Evolutionary conservation across 495 filamentous ascomycete species (phyloP).

Genomic region (Extremus antarcticus): DNA sequence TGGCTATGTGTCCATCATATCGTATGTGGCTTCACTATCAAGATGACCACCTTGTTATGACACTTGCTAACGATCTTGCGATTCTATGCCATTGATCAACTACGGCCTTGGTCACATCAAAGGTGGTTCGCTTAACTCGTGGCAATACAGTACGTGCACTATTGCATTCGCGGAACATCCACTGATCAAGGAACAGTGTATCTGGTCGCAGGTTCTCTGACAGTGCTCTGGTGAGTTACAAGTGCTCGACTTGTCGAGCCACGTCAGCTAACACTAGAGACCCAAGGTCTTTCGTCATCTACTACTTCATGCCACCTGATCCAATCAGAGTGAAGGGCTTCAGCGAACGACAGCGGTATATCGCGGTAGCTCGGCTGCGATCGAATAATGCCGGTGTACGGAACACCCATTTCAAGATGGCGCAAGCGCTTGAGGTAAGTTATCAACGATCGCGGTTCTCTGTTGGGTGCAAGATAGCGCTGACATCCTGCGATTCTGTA

Average conservation of each 20-base stretch:
- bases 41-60: no score
- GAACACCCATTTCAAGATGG: slow-evolving; percentile 20
- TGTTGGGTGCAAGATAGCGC: no score
- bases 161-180: not conserved
- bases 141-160: slow-evolving; percentile 25
- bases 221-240: slow-evolving; percentile 36
- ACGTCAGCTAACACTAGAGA: no score
- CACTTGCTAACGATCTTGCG: not conserved
- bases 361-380: slow-evolving; percentile 20
- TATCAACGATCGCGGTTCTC: no score
- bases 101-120: slow-evolving; percentile 41
- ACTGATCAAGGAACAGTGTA: slow-evolving; percentile 8
- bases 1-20: slow-evolving; percentile 36
- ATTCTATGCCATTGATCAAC: slow-evolving; percentile 36
- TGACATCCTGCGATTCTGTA: no score
- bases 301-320: slow-evolving; percentile 36
- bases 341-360: slow-evolving; percentile 18
- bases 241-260: no score
- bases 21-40: no score
- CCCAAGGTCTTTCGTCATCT: slow-evolving; percentile 30
- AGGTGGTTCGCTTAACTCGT: slow-evolving; percentile 18
- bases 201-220: slow-evolving; percentile 37
- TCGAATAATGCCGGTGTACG: slow-evolving; percentile 24
- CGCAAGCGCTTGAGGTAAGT: slow-evolving; percentile 38
- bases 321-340: slow-evolving; percentile 37